Evolutionary conservation across 306 rosid genomes (phyloP).

Genomic region (Geum urbanum): DNA sequence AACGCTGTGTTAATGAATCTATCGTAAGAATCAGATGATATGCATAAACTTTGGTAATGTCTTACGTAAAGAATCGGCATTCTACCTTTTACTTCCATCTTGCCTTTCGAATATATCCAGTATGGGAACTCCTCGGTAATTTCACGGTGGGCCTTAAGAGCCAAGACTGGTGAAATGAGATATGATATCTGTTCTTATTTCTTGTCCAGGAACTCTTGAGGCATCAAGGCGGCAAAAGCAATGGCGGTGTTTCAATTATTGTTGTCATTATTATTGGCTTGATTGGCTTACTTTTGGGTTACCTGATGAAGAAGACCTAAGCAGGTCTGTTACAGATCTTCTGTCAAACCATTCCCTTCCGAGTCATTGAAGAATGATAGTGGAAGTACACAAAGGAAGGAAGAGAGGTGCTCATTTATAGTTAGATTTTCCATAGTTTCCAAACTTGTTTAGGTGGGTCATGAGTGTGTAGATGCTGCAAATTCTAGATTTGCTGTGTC

Average conservation of each 20-base stretch:
- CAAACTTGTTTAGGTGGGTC: slow-evolving; percentile 38
- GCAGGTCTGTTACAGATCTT: slow-evolving; percentile 21
- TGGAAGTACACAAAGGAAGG: slow-evolving; percentile 43
- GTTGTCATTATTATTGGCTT: slow-evolving; percentile 56
- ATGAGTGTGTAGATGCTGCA: slow-evolving; percentile 39
- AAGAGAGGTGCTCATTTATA: slow-evolving; percentile 29
- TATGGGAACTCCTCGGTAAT: neutral
- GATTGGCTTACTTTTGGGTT: slow-evolving; percentile 70
- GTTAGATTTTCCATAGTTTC: slow-evolving; percentile 49
- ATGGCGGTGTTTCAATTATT: slow-evolving; percentile 61
- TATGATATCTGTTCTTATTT: neutral
- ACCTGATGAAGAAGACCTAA: slow-evolving; percentile 61
- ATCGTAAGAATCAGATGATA: neutral
- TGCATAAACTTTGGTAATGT: too few species aligned
- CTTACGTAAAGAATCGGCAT: neutral
- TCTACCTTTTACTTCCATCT: too few species aligned
- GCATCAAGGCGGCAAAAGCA: slow-evolving; percentile 55
- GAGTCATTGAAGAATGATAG: slow-evolving; percentile 38
- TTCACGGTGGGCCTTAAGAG: neutral
- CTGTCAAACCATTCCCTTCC: slow-evolving; percentile 24
- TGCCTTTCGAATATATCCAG: too few species aligned
- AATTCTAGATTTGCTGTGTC: slow-evolving; percentile 30
- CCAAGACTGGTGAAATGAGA: neutral
- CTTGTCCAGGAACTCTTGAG: slow-evolving; percentile 72
- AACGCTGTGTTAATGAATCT: neutral